Percentiles rank a stretch among this genome's conserved stretches.
Conservation (phyloP, 148 eudicot species). For the Cornus florida region DNA sequence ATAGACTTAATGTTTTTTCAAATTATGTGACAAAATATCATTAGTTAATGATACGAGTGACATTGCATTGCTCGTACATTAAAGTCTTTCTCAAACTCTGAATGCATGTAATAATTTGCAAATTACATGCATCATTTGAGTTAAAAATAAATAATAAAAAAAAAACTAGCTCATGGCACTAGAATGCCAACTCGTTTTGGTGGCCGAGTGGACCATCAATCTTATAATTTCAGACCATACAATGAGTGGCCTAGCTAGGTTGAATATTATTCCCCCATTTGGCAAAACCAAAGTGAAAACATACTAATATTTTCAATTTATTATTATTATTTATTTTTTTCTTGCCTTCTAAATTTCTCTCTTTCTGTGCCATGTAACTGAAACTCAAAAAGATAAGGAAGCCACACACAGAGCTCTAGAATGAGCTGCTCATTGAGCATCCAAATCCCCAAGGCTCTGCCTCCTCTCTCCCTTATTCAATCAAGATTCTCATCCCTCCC, state of each 20-base stretch:
- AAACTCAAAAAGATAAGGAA: constrained; percentile 28
- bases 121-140: too few relatives aligned
- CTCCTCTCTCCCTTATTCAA: constrained; percentile 39
- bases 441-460: constrained; percentile 62
- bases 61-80: too few relatives aligned
- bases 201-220: neutral
- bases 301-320: neutral
- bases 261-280: neutral
- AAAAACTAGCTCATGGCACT: too few relatives aligned
- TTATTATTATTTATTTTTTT: neutral
- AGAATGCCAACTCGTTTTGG: too few relatives aligned
- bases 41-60: too few relatives aligned
- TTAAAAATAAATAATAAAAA: too few relatives aligned
- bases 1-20: too few relatives aligned
- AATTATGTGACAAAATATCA: too few relatives aligned
- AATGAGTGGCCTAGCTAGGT: neutral
- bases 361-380: constrained; percentile 13
- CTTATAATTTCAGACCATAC: neutral
- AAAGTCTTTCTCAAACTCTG: too few relatives aligned
- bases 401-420: constrained; percentile 10
- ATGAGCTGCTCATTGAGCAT: constrained; percentile 57
- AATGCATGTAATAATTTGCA: too few relatives aligned
- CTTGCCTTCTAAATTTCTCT: neutral
- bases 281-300: neutral
- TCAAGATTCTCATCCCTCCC: constrained; percentile 18